phyloP scores from a whole-genome alignment of 305 asterid genomes.

The Solanum aculeatissimum region DNA sequence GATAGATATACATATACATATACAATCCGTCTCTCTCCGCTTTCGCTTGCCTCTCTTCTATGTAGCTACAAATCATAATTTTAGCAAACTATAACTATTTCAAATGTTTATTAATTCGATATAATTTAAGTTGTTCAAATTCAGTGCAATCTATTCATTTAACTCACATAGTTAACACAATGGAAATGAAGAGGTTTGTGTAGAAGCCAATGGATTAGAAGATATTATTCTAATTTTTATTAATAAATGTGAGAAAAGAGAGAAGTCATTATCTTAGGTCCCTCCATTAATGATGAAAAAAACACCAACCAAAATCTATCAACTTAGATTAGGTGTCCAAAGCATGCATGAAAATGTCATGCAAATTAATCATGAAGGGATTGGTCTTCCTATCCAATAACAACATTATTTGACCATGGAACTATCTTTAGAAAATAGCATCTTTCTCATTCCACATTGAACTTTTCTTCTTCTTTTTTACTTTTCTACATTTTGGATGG shows the following conservation, averaged over 20 bases:
- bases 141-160: neutral
- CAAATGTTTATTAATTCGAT: neutral
- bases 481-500: neutral
- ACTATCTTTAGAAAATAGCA: neutral
- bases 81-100: too few relatives aligned
- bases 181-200: neutral
- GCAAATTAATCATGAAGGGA: neutral
- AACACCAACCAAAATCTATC: slow-evolving; percentile 1
- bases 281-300: neutral
- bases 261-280: neutral
- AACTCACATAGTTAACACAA: neutral
- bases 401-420: neutral
- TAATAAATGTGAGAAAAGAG: neutral
- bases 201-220: neutral
- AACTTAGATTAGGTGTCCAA: neutral
- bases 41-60: too few relatives aligned
- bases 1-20: too few relatives aligned
- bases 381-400: neutral
- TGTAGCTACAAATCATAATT: too few relatives aligned
- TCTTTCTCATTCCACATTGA: neutral
- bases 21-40: too few relatives aligned
- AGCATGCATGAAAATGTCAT: slow-evolving; percentile 14
- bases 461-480: neutral
- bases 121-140: neutral
- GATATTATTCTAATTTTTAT: neutral